Conservation (phyloP, 2,329 filamentous ascomycete genomes). For the Pestalotiopsis sp. region DNA sequence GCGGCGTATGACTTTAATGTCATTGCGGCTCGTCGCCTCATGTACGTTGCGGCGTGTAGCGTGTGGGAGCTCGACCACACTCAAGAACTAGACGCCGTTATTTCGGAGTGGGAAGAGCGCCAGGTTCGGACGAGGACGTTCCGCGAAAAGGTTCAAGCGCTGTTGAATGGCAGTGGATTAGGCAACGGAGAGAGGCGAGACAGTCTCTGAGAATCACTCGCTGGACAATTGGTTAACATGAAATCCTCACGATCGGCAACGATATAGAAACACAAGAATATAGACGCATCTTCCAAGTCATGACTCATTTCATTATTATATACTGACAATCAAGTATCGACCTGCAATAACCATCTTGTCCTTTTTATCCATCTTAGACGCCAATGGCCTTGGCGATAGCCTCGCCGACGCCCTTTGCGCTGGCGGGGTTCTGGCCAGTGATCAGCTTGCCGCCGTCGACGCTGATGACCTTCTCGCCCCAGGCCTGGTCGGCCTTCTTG, state of each 20-base stretch:
- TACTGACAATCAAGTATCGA: background rate
- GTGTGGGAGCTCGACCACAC: background rate
- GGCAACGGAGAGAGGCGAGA: background rate
- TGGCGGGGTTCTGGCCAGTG: slow-evolving; percentile 61
- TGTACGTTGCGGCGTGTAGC: background rate
- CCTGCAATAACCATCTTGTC: background rate
- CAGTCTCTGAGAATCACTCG: background rate
- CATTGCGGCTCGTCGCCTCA: background rate
- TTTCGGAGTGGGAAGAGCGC: background rate
- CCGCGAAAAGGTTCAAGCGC: background rate
- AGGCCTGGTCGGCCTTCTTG: slow-evolving; percentile 55
- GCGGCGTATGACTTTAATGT: background rate
- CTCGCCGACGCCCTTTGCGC: slow-evolving; percentile 53
- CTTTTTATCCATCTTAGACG: slow-evolving; percentile 14
- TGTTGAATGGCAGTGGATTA: background rate
- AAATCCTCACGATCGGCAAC: background rate
- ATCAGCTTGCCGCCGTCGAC: slow-evolving; percentile 51
- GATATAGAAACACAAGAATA: too few relatives aligned
- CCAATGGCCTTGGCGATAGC: slow-evolving; percentile 51
- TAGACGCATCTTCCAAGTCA: background rate
- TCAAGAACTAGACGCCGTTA: background rate
- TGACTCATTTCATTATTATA: background rate
- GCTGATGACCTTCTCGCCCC: slow-evolving; percentile 51
- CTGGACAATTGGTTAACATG: background rate
- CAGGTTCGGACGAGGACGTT: background rate